Base-by-base conservation (phyloP, 768 basidiomycete species). In the Butyriboletus loyo region DNA sequence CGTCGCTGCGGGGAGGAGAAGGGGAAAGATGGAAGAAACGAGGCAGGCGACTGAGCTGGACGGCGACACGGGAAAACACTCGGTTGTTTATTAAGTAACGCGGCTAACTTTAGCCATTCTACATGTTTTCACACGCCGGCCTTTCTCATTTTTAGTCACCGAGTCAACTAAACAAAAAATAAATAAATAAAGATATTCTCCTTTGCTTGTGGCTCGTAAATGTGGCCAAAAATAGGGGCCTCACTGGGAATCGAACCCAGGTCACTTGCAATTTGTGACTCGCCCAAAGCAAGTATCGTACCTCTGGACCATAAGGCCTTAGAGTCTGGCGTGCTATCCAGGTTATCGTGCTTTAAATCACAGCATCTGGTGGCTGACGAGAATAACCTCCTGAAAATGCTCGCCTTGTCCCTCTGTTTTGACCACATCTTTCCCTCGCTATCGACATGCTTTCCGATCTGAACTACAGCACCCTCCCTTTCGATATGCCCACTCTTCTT, bases 251-350 rank as follows among this genome's bases (percentile, higher is more conserved):
- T 70, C 66, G 70, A 70, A 70, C 68, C 67, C 66, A 70, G 66
- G 68, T 56, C 69, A 72, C 69, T 72, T 68, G 66, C 61, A 68
- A 7, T 66, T 61, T 61, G 66, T 34, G 50, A 15, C 31, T 0
- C n/a, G 37, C 67, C 67, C 67, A 69, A 69, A 72, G 68, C 70
- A 68, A 70, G 64, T 68, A 66, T 66, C 66, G 70, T 69, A 70
- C 68, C 70, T 72, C 68, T 70, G 56, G 70, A 68, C 70, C 56
- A 70, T 56, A 65, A 64, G 67, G 69, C 67, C 59, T 7, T 38
- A 35, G 1, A n/a, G n/a, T n/a, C n/a, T n/a, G n/a, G n/a, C n/a
- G 14, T 7, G 1, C 38, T 39, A 22, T 39, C 7, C 22, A 22
- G 2, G 0, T 3, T 7, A 11, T 11, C n/a, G n/a, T n/a, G n/a